Conservation (phyloP, 768 basidiomycete genomes). For the Mycena latifolia region DNA sequence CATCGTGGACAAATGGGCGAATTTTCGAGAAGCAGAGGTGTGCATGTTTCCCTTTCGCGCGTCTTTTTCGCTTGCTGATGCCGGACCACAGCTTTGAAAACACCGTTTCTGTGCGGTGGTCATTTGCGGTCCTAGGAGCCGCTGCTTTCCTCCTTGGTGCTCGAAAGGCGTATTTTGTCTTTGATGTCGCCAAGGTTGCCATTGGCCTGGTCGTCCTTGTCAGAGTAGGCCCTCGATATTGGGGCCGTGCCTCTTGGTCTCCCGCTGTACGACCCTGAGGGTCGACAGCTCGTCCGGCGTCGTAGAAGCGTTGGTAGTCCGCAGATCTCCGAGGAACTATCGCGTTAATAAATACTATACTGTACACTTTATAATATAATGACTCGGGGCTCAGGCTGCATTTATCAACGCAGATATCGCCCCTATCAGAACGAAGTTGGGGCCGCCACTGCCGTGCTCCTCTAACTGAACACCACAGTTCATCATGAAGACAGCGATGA, state of each 20-base stretch:
- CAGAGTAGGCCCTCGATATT: constrained; percentile 64
- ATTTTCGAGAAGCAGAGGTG: constrained; percentile 60
- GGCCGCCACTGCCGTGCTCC: background rate
- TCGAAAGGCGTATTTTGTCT: constrained; percentile 73
- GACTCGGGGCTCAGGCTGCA: constrained; percentile 5
- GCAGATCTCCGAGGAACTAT: too few species aligned
- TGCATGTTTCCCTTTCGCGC: constrained; percentile 25
- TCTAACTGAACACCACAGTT: constrained; percentile 26
- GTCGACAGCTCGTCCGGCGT: background rate
- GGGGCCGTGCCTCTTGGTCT: constrained; percentile 55
- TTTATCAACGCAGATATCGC: constrained; percentile 24
- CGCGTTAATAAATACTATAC: constrained; percentile 14
- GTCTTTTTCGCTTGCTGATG: constrained; percentile 24
- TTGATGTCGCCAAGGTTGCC: constrained; percentile 67
- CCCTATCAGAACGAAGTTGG: background rate
- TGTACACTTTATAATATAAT: background rate
- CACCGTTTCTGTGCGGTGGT: constrained; percentile 62
- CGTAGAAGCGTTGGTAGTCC: too few species aligned
- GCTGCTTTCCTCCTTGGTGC: constrained; percentile 77
- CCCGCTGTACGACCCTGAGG: constrained; percentile 2
- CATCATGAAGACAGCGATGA: constrained; percentile 31
- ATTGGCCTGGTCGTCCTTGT: constrained; percentile 59
- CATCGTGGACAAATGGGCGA: constrained; percentile 60
- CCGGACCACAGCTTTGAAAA: constrained; percentile 52
- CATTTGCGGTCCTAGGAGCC: constrained; percentile 61